A percentile compares a stretch with the other conserved stretches of the same genome.
These are phyloP conservation scores for Aspergillus puulaauensis DNA, from an alignment of 2,329 filamentous ascomycete species.

Conservation along the genomic window DNA sequence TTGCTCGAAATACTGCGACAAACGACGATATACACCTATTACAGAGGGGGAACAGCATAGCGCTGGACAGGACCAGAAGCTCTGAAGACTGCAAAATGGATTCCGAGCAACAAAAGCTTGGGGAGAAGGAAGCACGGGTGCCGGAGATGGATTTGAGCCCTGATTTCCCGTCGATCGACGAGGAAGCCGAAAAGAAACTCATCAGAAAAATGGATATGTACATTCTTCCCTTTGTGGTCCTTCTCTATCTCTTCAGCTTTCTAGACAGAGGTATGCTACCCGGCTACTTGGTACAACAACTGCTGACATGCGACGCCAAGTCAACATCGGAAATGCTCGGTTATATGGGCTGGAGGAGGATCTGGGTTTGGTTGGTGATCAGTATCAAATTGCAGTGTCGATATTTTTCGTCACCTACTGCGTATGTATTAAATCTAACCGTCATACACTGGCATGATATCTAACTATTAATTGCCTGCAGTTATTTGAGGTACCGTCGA, in stretches of 20 bases:
- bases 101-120: conserved; percentile 13
- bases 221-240: conserved; percentile 42
- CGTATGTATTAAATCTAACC: conserved; percentile 30
- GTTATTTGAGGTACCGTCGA: conserved; percentile 64
- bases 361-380: conserved; percentile 58
- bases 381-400: conserved; percentile 69
- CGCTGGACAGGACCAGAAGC: not conserved
- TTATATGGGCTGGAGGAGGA: conserved; percentile 65
- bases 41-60: not conserved
- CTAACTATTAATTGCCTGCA: conserved; percentile 17
- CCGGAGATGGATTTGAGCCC: conserved; percentile 15
- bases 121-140: conserved; percentile 4
- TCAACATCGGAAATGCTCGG: conserved; percentile 72
- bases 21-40: not conserved
- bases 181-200: conserved; percentile 28
- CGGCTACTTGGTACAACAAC: not conserved
- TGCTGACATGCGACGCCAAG: conserved; percentile 31
- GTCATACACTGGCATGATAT: not conserved
- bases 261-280: conserved; percentile 56
- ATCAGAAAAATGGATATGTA: conserved; percentile 43
- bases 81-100: conserved; percentile 13
- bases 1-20: not conserved
- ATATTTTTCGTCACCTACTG: conserved; percentile 67
- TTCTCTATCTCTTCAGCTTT: conserved; percentile 70
- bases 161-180: conserved; percentile 24